These are phyloP conservation scores for Tulasnella sp. DNA, from an alignment of 768 basidiomycete genomes.

Conservation along the genomic window DNA sequence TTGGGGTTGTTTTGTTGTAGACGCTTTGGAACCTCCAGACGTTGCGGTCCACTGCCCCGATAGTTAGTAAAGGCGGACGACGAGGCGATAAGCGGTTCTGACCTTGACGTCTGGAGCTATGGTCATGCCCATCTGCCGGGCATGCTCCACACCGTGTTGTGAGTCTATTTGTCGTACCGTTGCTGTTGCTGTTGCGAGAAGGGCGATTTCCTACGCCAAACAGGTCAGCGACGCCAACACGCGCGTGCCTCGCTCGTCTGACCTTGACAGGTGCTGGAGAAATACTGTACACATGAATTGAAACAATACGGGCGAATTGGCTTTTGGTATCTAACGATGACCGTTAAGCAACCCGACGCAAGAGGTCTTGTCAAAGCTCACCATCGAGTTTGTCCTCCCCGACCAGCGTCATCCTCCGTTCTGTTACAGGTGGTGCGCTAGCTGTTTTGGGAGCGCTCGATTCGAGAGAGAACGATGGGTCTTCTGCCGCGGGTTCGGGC, in stretches of 20 bases:
- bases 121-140: slow-evolving; percentile 37
- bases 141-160: slow-evolving; percentile 32
- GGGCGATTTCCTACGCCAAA: slow-evolving; percentile 33
- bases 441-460: neutral
- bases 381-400: slow-evolving; percentile 54
- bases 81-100: neutral
- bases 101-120: slow-evolving; percentile 39
- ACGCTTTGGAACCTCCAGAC: neutral
- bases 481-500: slow-evolving; percentile 1
- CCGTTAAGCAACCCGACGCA: neutral
- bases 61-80: neutral
- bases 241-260: slow-evolving; percentile 22
- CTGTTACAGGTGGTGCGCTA: slow-evolving; percentile 29
- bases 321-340: slow-evolving; percentile 34
- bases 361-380: slow-evolving; percentile 26
- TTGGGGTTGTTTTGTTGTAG: slow-evolving; percentile 13
- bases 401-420: slow-evolving; percentile 44
- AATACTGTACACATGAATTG: slow-evolving; percentile 57
- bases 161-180: slow-evolving; percentile 29
- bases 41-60: neutral
- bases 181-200: slow-evolving; percentile 30
- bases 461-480: neutral
- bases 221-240: neutral
- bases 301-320: slow-evolving; percentile 40
- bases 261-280: slow-evolving; percentile 52